A percentile compares a stretch with the other conserved stretches of the same genome.
These are phyloP conservation scores for Strigomonas culicis DNA, from an alignment of 208 protist genomes.

Conservation along the genomic window DNA sequence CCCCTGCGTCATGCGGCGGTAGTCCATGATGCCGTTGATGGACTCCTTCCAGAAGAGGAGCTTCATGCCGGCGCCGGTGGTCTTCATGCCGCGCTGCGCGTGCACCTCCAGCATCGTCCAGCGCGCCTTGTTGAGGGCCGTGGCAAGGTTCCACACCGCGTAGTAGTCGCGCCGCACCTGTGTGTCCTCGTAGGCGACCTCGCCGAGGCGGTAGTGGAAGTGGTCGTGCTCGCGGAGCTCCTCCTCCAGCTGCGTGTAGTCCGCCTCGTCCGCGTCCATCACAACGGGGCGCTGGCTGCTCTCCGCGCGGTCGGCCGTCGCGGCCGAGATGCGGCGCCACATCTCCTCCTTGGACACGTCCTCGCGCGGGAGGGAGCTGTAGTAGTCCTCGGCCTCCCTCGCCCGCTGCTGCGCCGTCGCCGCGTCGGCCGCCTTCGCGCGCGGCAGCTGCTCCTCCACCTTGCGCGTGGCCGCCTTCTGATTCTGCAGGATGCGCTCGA, in stretches of 20 bases:
- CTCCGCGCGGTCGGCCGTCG: conserved; percentile 43
- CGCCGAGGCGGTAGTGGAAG: conserved; percentile 80
- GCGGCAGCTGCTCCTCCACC: neutral
- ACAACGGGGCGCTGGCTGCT: conserved; percentile 19
- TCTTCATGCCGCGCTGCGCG: conserved; percentile 80
- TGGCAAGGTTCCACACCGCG: conserved; percentile 77
- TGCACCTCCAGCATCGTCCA: conserved; percentile 90
- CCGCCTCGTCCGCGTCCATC: conserved; percentile 48
- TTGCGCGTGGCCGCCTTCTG: neutral
- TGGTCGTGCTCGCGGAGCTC: conserved; percentile 71
- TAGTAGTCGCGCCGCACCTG: conserved; percentile 78
- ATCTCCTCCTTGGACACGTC: conserved; percentile 85
- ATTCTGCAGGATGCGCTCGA: neutral
- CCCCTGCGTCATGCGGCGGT: conserved; percentile 48
- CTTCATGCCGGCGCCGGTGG: conserved; percentile 89
- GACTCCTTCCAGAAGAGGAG: conserved; percentile 88
- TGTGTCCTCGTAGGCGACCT: conserved; percentile 62
- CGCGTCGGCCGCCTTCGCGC: neutral
- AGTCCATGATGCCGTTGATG: conserved; percentile 61
- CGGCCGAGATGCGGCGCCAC: conserved; percentile 61
- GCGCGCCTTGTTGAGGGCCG: conserved; percentile 85
- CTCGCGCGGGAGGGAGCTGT: conserved; percentile 66
- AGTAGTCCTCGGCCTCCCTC: conserved; percentile 72
- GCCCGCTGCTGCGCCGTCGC: conserved; percentile 3
- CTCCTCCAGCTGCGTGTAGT: conserved; percentile 81